These are phyloP conservation scores for Rhodotorula sp. DNA, from an alignment of 1,284 basidiomycete genomes.

Conservation along the genomic window DNA sequence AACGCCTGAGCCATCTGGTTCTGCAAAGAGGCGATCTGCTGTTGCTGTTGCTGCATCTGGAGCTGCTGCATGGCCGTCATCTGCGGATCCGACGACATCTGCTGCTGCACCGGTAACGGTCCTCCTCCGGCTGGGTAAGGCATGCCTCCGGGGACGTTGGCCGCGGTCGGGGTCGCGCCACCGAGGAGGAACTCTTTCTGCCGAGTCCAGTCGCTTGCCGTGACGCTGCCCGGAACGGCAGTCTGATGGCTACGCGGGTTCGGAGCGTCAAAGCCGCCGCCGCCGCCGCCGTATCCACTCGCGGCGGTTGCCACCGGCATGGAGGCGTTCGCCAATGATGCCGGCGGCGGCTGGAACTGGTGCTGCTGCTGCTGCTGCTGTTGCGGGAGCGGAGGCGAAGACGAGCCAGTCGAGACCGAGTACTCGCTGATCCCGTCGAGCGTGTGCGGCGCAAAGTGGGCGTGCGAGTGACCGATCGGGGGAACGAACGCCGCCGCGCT, in stretches of 20 bases:
- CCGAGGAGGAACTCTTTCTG: constrained; percentile 37
- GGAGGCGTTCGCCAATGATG: not conserved
- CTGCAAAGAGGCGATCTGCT: constrained; percentile 36
- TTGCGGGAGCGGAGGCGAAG: constrained; percentile 2
- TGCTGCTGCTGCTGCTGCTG: constrained; percentile 7
- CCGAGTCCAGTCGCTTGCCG: constrained; percentile 25
- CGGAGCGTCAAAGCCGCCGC: not conserved
- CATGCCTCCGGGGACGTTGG: not conserved
- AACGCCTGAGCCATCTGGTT: constrained; percentile 35
- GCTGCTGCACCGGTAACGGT: not conserved
- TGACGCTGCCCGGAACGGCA: constrained; percentile 21
- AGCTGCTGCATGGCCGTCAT: constrained; percentile 8
- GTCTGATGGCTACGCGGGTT: constrained; percentile 12
- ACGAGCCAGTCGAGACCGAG: constrained; percentile 26
- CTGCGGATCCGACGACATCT: not conserved
- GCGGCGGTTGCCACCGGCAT: not conserved
- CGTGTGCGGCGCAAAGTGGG: constrained; percentile 40
- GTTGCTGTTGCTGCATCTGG: constrained; percentile 33
- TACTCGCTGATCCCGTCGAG: constrained; percentile 20
- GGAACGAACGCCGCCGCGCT: constrained; percentile 57
- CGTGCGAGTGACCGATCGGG: constrained; percentile 56
- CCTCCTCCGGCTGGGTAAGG: not conserved
- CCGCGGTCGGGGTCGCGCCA: not conserved
- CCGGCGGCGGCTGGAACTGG: constrained; percentile 1
- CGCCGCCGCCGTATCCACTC: not conserved